Evolutionary conservation across 257 asterid species (phyloP).

Genomic region (Verbascum thapsus): DNA sequence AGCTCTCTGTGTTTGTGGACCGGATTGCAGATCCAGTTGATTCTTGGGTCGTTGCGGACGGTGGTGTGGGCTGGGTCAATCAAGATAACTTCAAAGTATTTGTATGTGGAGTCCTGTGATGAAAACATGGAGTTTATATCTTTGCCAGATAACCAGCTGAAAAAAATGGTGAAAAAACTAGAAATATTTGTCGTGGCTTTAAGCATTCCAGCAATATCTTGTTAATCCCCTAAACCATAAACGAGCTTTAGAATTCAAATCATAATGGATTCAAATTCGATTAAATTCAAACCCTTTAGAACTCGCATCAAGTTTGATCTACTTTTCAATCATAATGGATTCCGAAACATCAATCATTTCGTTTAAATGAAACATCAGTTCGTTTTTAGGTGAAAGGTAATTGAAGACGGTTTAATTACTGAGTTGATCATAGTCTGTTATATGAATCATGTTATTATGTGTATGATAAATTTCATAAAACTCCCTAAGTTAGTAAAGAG

Average conservation of each 20-base stretch:
- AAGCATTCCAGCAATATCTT: background rate
- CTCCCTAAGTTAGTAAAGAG: background rate
- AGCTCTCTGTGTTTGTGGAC: constrained; percentile 42
- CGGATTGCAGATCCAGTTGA: constrained; percentile 37
- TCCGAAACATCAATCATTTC: too few relatives aligned
- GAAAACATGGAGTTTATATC: background rate
- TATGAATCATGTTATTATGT: too few relatives aligned
- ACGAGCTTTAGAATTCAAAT: too few relatives aligned
- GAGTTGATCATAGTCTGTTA: background rate
- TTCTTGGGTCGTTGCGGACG: constrained; percentile 33
- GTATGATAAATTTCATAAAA: background rate
- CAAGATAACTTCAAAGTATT: constrained; percentile 35
- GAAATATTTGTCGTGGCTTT: background rate
- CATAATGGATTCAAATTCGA: too few relatives aligned
- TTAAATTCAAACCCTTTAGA: too few relatives aligned
- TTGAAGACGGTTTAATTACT: background rate
- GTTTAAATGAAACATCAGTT: too few relatives aligned
- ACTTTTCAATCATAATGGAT: too few relatives aligned
- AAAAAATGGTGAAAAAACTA: background rate
- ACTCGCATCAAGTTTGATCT: too few relatives aligned
- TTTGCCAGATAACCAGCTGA: background rate
- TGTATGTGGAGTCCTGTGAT: constrained; percentile 35
- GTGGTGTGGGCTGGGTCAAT: constrained; percentile 34
- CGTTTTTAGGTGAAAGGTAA: too few relatives aligned
- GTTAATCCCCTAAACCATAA: too few relatives aligned